Percentiles rank a stretch among this genome's conserved stretches.
These are phyloP conservation scores for Oidiodendron maius DNA, from an alignment of 495 filamentous ascomycete genomes.

Conservation along the genomic window DNA sequence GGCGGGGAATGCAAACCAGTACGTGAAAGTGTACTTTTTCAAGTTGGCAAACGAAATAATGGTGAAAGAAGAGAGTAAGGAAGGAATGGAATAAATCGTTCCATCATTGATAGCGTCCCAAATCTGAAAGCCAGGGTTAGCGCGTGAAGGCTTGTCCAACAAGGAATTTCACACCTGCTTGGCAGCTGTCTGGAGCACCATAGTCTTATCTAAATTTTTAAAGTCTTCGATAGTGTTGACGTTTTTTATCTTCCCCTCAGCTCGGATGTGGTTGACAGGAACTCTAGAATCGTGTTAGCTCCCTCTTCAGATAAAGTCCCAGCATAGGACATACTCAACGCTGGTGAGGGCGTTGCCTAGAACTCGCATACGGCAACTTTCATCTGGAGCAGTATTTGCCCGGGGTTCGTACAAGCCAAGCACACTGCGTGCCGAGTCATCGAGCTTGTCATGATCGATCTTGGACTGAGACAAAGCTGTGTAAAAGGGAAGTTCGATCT, in stretches of 20 bases:
- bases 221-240: conserved; percentile 96
- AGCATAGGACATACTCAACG: conserved; percentile 57
- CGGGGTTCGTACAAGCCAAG: conserved; percentile 89
- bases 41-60: conserved; percentile 93
- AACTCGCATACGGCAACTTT: conserved; percentile 80
- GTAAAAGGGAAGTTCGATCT: conserved; percentile 94
- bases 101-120: conserved; percentile 97
- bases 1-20: conserved; percentile 93
- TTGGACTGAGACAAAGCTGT: conserved; percentile 81
- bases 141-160: not conserved
- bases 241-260: conserved; percentile 92
- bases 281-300: conserved; percentile 43
- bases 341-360: conserved; percentile 78
- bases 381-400: conserved; percentile 55
- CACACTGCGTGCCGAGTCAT: conserved; percentile 80
- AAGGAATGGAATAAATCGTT: conserved; percentile 90
- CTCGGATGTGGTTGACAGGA: conserved; percentile 65
- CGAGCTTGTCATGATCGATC: conserved; percentile 93
- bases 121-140: conserved; percentile 54
- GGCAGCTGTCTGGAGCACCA: conserved; percentile 66
- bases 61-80: conserved; percentile 78
- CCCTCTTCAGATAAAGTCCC: conserved; percentile 1
- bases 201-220: conserved; percentile 63
- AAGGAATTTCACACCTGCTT: conserved; percentile 53
- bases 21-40: conserved; percentile 91